Base-by-base conservation (phyloP, 768 basidiomycete species). In the Rhodotorula diobovata region DNA sequence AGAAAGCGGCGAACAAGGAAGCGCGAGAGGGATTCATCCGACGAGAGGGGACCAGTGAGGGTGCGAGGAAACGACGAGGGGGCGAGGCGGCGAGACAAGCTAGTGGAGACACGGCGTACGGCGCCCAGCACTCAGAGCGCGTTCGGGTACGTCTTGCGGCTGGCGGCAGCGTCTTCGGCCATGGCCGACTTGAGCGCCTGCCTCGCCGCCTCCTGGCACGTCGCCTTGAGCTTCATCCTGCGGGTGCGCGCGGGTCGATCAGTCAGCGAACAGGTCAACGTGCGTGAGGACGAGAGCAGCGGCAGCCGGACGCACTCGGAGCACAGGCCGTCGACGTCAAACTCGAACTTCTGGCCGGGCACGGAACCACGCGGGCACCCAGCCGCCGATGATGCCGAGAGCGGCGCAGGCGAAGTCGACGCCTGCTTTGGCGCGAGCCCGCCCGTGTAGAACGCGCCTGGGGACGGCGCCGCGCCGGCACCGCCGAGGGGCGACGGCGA, bases 211-310 rank as follows among this genome's bases (percentile, higher is more conserved):
- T 74, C 73, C 39, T 71, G 73, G 41, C 73, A 74, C 46, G 63
- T 66, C 53, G 73, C 73, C 37, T 74, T 74, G 50, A 59, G 37
- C 56, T 71, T 74, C 63, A 74, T 61, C 60, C 71, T 72, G 61
- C 25, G n/a, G 18, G n/a, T 18, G 32, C 11, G 6, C 6, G 28
- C 20, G 25, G 16, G 20, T 1, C 4, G 4, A 45, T 1, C 34
- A 7, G 30, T 37, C 61, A 45, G 53, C n/a, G 23, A 8, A 18
- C 18, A 4, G 20, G 20, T 48, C 39, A 14, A 7, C 14, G 7
- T 15, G 41, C 12, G 25, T 4, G 21, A 51, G 5, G 48, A 8
- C 20, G 39, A 53, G 12, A 20, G 57, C 58, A 37, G 61, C 28
- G 30, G 18, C 16, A 4, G 14, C 18, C 30, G 50, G 28, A 39